A percentile compares a stretch with the other conserved stretches of the same genome.
Conservation (phyloP, 2,329 filamentous ascomycete genomes). For the Cordyceps fumosorosea region DNA sequence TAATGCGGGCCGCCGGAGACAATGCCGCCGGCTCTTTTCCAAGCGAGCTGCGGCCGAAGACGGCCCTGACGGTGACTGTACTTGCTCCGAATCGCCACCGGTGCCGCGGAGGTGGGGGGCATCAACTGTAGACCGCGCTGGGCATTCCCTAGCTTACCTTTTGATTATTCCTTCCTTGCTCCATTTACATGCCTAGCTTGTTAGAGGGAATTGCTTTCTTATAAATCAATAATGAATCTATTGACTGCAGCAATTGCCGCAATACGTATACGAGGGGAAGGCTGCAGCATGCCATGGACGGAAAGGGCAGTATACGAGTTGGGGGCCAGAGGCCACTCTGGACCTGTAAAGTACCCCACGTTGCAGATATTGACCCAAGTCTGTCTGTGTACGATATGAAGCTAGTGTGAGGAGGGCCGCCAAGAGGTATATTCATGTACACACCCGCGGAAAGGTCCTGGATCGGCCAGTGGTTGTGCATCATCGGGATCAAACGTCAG, state of each 20-base stretch:
- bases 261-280: neutral
- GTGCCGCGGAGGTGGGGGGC: neutral
- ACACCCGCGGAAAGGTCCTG: too few species aligned
- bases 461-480: too few species aligned
- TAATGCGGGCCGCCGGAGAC: constrained; percentile 8
- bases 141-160: too few species aligned
- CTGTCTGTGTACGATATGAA: too few species aligned
- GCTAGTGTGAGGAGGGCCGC: neutral
- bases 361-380: neutral
- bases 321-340: neutral
- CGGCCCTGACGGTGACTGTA: neutral
- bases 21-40: neutral
- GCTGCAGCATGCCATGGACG: neutral
- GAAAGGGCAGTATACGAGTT: neutral
- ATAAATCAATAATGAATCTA: too few species aligned
- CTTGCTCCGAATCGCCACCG: neutral
- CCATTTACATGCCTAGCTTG: too few species aligned
- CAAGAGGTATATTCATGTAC: too few species aligned
- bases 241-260: too few species aligned
- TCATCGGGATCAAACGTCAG: too few species aligned
- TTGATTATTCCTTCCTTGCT: too few species aligned
- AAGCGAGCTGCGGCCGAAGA: neutral
- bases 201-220: too few species aligned
- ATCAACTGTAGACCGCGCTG: neutral
- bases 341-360: constrained; percentile 2